Conservation (phyloP, 164 flowering plant species). For the Dillenia suffruticosa region DNA sequence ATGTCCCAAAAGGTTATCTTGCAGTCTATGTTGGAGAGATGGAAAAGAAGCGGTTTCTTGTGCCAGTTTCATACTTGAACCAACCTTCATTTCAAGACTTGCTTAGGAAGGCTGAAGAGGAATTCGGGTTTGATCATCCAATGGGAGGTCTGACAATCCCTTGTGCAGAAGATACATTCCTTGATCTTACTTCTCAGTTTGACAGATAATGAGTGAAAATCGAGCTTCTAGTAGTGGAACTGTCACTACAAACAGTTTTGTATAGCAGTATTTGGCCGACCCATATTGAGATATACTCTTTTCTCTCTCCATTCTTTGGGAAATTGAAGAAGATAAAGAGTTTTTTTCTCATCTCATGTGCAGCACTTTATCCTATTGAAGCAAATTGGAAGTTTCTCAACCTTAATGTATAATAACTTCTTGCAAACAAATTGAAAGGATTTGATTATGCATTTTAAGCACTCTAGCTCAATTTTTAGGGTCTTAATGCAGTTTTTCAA, state of each 20-base stretch:
- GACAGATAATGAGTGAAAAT: background rate
- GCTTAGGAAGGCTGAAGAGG: conserved; percentile 23
- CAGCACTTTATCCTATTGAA: too few species aligned
- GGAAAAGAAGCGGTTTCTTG: conserved; percentile 17
- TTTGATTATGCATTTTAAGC: too few species aligned
- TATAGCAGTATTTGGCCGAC: background rate
- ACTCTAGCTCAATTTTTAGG: too few species aligned
- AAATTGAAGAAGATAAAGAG: too few species aligned
- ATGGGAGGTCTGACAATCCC: conserved; percentile 13
- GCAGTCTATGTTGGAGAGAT: conserved; percentile 37
- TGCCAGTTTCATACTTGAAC: conserved; percentile 22
- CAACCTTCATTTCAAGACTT: conserved; percentile 23
- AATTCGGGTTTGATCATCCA: conserved; percentile 5
- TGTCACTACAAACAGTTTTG: too few species aligned
- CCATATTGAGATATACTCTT: too few species aligned
- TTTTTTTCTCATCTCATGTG: too few species aligned
- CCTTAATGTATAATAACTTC: too few species aligned
- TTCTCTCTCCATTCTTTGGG: too few species aligned
- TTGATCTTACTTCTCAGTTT: conserved; percentile 13
- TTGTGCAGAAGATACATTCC: background rate
- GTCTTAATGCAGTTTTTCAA: too few species aligned
- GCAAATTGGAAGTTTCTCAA: too few species aligned
- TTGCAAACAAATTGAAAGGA: too few species aligned
- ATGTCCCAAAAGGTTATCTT: conserved; percentile 29
- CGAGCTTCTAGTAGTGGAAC: background rate